Evolutionary conservation across 1,284 basidiomycete genomes (phyloP), one percentile per base, ranked within the genome.

Genomic region (Boletus smithii): DNA sequence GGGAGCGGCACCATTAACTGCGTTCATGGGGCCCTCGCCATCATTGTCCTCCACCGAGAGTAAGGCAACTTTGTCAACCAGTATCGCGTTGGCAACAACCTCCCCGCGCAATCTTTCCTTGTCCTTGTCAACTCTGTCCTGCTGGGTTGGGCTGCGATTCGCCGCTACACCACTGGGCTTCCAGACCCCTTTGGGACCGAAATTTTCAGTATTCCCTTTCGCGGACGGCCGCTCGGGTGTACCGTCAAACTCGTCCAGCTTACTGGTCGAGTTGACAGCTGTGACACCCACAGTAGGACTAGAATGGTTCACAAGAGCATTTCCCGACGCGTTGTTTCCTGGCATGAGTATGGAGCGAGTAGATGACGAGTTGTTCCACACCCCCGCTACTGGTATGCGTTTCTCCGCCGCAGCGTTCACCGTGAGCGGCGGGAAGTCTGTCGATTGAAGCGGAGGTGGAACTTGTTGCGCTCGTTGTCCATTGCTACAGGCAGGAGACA

Each of bases 391-490:
- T 1, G 79, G 76, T 11, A 67, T 56, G 23, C 77, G 72, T 56
- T 76, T 81, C 61, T 82, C 79, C 17, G 68, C 60, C 16, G 57
- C 59, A n/a, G 60, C 58, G 16, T 68, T 55, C 33, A 66, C 60
- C 8, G 79, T 76, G 27, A 88, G 68, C 5, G 85, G 86, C 6
- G 86, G 86, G 58, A 89, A 89, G 64, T 89, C 86, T 0, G 72
- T 80, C 7, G 82, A 66, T 42, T 84, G 82, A 31, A 80, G 70
- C 14, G 71, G 61, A 38, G 76, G 73, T 2, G 71, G 61, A 37
- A 56, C 54, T 52, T 68, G 70, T 34, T 67, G 71, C 20, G 45
- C 29, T 33, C 61, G 60, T 37, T 67, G 66, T 46, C 61, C 64
- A 56, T 67, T 72, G 56, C 60, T 69, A 31, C 42, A 55, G 11